These are phyloP conservation scores for Pseudogymnoascus sp. DNA, from an alignment of 2,329 filamentous ascomycete species.

Conservation along the genomic window DNA sequence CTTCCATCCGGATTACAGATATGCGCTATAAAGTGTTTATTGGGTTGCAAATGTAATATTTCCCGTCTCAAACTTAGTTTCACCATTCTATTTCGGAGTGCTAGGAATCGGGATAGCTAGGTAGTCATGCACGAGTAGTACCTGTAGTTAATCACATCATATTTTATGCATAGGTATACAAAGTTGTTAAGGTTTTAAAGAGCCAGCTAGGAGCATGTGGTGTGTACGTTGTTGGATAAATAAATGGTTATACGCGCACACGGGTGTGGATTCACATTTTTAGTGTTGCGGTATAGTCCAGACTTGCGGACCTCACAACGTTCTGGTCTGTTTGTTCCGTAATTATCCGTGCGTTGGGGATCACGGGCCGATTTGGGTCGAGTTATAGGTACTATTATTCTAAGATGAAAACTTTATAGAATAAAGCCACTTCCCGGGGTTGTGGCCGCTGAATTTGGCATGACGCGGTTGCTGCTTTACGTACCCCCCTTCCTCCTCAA, in stretches of 20 bases:
- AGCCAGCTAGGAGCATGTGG: neutral
- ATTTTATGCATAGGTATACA: neutral
- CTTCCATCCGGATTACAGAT: conserved; percentile 22
- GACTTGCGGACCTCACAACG: neutral
- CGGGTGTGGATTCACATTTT: neutral
- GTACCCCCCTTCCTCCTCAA: too few relatives aligned
- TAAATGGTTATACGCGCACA: neutral
- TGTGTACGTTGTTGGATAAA: neutral
- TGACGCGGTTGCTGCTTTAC: too few relatives aligned
- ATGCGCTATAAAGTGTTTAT: conserved; percentile 17
- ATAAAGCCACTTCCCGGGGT: too few relatives aligned
- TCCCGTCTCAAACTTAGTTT: neutral
- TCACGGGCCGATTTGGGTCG: neutral
- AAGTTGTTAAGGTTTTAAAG: neutral
- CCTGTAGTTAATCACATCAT: neutral
- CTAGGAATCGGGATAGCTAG: too few relatives aligned
- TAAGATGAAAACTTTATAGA: too few relatives aligned
- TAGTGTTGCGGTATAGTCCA: neutral
- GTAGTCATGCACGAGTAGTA: too few relatives aligned
- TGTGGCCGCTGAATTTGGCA: too few relatives aligned
- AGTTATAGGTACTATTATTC: neutral
- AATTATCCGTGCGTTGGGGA: neutral
- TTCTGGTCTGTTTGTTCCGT: neutral
- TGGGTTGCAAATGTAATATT: neutral
- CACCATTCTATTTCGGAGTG: neutral